phyloP scores from a whole-genome alignment of 1,284 basidiomycete species.

The Cryptococcus sp. region DNA sequence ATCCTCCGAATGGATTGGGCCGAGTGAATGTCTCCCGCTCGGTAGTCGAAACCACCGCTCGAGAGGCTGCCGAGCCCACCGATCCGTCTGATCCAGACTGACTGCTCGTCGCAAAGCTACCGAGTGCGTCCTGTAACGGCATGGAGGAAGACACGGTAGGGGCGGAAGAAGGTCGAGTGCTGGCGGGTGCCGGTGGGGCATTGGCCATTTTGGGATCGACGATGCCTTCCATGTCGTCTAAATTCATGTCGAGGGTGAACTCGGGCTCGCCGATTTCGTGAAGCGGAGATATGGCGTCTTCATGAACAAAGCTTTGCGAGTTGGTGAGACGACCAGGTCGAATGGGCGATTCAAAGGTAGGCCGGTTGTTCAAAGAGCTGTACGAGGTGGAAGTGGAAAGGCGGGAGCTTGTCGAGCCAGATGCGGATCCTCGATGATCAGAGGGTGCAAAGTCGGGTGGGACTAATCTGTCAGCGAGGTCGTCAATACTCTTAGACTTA shows the following conservation, averaged over 20 bases:
- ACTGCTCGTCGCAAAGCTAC: neutral
- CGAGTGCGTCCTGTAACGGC: neutral
- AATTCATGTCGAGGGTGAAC: constrained; percentile 65
- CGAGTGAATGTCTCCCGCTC: constrained; percentile 23
- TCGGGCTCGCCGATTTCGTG: constrained; percentile 30
- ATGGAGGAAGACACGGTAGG: constrained; percentile 1
- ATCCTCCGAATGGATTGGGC: constrained; percentile 25
- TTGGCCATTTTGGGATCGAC: constrained; percentile 53
- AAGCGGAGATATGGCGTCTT: constrained; percentile 30
- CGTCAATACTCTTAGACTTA: constrained; percentile 4
- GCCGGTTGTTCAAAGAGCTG: constrained; percentile 9
- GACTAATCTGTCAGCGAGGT: constrained; percentile 2
- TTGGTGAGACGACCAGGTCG: neutral
- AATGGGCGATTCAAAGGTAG: neutral
- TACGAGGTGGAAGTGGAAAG: constrained; percentile 19
- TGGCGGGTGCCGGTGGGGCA: constrained; percentile 11
- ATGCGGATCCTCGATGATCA: constrained; percentile 18
- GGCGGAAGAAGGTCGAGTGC: constrained; percentile 11
- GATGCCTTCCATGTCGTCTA: constrained; percentile 78
- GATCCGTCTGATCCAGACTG: constrained; percentile 10
- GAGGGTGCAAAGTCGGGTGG: constrained; percentile 15
- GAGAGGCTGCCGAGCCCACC: neutral
- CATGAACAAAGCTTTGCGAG: constrained; percentile 7
- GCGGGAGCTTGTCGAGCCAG: constrained; percentile 20
- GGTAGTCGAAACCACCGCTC: constrained; percentile 14